Percentiles rank a stretch among this genome's conserved stretches.
phyloP scores from a whole-genome alignment of 768 basidiomycete species.

The Lentinula aciculospora region DNA sequence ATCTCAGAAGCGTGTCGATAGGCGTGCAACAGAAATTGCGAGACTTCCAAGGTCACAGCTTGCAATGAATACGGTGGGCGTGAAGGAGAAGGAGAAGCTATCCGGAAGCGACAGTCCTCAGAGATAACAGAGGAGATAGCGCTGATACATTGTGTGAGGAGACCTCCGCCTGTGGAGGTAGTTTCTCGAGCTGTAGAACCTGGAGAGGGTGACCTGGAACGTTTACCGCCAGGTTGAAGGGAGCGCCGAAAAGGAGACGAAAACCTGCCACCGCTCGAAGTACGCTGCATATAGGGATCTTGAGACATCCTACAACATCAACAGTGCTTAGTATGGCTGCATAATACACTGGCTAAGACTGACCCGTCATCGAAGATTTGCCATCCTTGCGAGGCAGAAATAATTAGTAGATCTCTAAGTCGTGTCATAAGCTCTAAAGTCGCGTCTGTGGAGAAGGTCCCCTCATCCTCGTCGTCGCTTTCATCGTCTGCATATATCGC shows the following conservation, averaged over 20 bases:
- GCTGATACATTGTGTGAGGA: constrained; percentile 55
- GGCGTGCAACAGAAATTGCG: constrained; percentile 54
- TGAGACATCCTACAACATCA: not conserved
- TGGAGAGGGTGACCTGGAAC: constrained; percentile 50
- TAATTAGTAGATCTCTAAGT: constrained; percentile 52
- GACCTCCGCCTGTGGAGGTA: constrained; percentile 39
- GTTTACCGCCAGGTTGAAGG: constrained; percentile 33
- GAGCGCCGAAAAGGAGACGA: constrained; percentile 42
- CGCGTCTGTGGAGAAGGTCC: constrained; percentile 54
- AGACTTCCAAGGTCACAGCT: constrained; percentile 63
- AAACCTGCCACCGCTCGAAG: constrained; percentile 16
- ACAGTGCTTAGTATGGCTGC: not conserved
- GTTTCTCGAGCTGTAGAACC: constrained; percentile 18
- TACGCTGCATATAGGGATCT: constrained; percentile 1
- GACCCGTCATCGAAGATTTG: constrained; percentile 57
- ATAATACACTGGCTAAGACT: not conserved
- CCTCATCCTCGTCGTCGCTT: constrained; percentile 41
- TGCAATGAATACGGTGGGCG: constrained; percentile 78
- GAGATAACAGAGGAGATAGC: constrained; percentile 57
- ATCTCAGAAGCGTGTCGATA: constrained; percentile 47
- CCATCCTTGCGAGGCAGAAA: constrained; percentile 54
- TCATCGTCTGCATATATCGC: constrained; percentile 29
- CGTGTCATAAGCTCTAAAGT: constrained; percentile 62
- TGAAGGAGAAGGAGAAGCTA: constrained; percentile 50
- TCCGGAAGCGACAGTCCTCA: constrained; percentile 69